phyloP scores from a whole-genome alignment of 169 alveolate genomes.

The Cryptosporidium baileyi region DNA sequence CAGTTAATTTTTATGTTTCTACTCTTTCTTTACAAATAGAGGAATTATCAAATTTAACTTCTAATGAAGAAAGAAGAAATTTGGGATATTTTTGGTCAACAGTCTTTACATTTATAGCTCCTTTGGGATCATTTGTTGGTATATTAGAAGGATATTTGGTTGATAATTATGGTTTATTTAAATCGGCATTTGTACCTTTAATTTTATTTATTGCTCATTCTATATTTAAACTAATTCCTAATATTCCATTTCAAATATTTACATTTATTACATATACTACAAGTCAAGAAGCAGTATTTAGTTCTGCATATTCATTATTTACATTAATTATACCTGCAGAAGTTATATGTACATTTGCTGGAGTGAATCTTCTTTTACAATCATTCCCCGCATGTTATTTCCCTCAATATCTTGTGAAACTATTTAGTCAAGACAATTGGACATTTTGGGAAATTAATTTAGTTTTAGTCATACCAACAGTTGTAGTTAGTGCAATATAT shows the following conservation, averaged over 20 bases:
- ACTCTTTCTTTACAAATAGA: conserved; percentile 64
- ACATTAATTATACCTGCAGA: conserved; percentile 40
- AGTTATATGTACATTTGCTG: conserved; percentile 55
- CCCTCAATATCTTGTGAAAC: conserved; percentile 1
- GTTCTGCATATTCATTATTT: conserved; percentile 44
- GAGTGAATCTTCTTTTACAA: conserved; percentile 40
- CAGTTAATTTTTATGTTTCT: conserved; percentile 63
- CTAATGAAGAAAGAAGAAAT: conserved; percentile 9
- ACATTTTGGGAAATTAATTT: conserved; percentile 30
- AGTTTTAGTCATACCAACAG: conserved; percentile 10
- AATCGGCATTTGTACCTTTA: conserved; percentile 47
- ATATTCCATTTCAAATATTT: conserved; percentile 34
- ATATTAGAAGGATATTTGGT: conserved; percentile 35
- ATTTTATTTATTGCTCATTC: conserved; percentile 5
- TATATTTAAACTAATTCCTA: conserved; percentile 31
- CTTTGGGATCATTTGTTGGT: conserved; percentile 63
- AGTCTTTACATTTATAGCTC: conserved; percentile 46
- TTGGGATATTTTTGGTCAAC: conserved; percentile 63
- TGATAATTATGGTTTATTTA: conserved; percentile 35
- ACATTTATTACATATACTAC: conserved; percentile 67
- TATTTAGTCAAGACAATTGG: conserved; percentile 22
- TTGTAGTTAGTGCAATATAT: conserved; percentile 26
- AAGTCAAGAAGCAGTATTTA: conserved; percentile 60
- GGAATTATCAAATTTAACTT: conserved; percentile 15
- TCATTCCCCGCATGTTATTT: conserved; percentile 60